Evolutionary conservation across 1,139 yeast species (phyloP).

Genomic region (Yamadazyma pseudoaaseri): DNA sequence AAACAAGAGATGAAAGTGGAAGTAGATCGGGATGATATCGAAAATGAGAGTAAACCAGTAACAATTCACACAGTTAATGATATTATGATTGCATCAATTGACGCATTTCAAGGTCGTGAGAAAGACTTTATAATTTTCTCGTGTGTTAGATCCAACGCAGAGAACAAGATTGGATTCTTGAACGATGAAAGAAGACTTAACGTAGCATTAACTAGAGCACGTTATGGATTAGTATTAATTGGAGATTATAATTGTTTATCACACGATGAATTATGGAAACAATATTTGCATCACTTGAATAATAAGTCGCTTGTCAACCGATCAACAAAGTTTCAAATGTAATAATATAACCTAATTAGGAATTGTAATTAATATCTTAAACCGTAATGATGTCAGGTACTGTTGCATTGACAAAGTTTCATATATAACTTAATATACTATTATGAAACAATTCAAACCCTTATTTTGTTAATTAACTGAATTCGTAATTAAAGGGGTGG

Average conservation of each 20-base stretch:
- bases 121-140: slow-evolving; percentile 58
- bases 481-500: no score
- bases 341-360: slow-evolving; percentile 1
- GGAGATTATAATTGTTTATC: slow-evolving; percentile 56
- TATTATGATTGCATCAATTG: slow-evolving; percentile 67
- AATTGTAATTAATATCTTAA: background rate
- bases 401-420: no score
- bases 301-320: slow-evolving; percentile 16
- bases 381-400: no score
- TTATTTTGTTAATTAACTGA: no score
- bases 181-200: slow-evolving; percentile 57
- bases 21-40: slow-evolving; percentile 55
- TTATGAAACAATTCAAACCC: no score
- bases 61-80: slow-evolving; percentile 63
- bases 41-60: slow-evolving; percentile 48
- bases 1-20: slow-evolving; percentile 48
- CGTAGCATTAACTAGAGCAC: slow-evolving; percentile 65
- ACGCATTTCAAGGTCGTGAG: slow-evolving; percentile 69
- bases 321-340: slow-evolving; percentile 8
- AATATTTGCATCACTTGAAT: slow-evolving; percentile 42
- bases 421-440: no score
- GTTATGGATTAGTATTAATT: slow-evolving; percentile 51
- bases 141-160: slow-evolving; percentile 56
- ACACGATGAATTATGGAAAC: slow-evolving; percentile 55
- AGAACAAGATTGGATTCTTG: slow-evolving; percentile 55